Conservation (phyloP, 2,329 filamentous ascomycete species). For the Plenodomus lindquistii region DNA sequence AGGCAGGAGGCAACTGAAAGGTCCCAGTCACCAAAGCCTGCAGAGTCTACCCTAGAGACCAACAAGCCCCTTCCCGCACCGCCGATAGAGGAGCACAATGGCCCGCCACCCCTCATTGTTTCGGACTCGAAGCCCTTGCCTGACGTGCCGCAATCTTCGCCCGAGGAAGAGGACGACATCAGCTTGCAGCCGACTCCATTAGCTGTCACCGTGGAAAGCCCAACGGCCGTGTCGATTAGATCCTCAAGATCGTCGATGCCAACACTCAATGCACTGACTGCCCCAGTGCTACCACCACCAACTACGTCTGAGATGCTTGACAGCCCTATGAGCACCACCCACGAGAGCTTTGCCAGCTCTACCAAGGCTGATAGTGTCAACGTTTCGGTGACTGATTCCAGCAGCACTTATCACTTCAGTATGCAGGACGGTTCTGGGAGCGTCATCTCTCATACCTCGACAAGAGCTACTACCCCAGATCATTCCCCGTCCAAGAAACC, state of each 20-base stretch:
- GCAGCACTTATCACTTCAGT: slow-evolving; percentile 74
- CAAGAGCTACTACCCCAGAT: slow-evolving; percentile 86
- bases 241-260: slow-evolving; percentile 55
- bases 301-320: slow-evolving; percentile 33
- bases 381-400: slow-evolving; percentile 76
- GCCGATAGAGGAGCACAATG: slow-evolving; percentile 42
- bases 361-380: slow-evolving; percentile 65
- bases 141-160: slow-evolving; percentile 58
- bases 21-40: slow-evolving; percentile 10
- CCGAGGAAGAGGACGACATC: slow-evolving; percentile 33
- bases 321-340: slow-evolving; percentile 42
- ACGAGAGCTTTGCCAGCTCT: slow-evolving; percentile 33
- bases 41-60: slow-evolving; percentile 27
- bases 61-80: slow-evolving; percentile 46
- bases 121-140: slow-evolving; percentile 71
- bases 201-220: slow-evolving; percentile 34
- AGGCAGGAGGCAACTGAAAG: slow-evolving; percentile 13
- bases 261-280: slow-evolving; percentile 34
- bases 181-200: slow-evolving; percentile 27
- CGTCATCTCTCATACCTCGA: slow-evolving; percentile 79
- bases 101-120: slow-evolving; percentile 48
- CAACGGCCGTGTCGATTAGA: slow-evolving; percentile 47
- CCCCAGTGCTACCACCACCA: slow-evolving; percentile 30
- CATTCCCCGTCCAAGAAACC: slow-evolving; percentile 57
- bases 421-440: slow-evolving; percentile 78